Base-by-base conservation (phyloP, 371 early-diverging fungal species). In the Mortierella sp. region DNA sequence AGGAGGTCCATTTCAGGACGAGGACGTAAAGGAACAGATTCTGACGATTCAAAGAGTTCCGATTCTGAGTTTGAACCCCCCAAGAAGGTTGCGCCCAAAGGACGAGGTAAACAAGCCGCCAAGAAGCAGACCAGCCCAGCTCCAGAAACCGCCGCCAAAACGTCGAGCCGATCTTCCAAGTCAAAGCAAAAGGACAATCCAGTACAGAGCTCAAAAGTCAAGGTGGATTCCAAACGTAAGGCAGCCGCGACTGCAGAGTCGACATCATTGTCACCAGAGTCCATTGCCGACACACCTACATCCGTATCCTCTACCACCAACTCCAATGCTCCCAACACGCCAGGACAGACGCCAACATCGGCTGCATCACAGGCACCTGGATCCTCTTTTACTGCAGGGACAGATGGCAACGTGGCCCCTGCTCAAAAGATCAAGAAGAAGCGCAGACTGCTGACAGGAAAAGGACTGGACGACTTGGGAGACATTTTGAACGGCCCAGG, bases 401-500 rank as follows among this genome's bases (percentile, higher is more conserved):
- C 38, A 41, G 43, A 24, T 41, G 18, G 21, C 41, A 8, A 41
- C 21, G 18, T 70, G 16, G 48, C 21, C 1, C 0, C 82, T 2
- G 18, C 38, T 16, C 75, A 63, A 48, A 82, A 81, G 73, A 44
- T 77, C 46, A 86, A 86, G 65, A 86, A 86, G 82, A 86, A 82
- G 75, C 86, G 86, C 11, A 82, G 73, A 38, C 77, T 86, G 10
- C 44, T 86, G 55, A 77, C 75, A 12, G 86, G 86, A 60, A 86
- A 82, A 32, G 86, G 86, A 46, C 51, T 86, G 54, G 82, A 75
- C 3, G 82, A 86, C 12, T 65, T 84, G 6, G 84, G 84, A 1
- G 84, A 84, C 27, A 84, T 84, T 32, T 72, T 84, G 78, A 75
- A 73, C 46, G 81, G 81, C 14, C 81, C 84, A 56, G 81, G 81